Conservation (phyloP, 1,284 basidiomycete species). For the Ustilago vetiveriae region DNA sequence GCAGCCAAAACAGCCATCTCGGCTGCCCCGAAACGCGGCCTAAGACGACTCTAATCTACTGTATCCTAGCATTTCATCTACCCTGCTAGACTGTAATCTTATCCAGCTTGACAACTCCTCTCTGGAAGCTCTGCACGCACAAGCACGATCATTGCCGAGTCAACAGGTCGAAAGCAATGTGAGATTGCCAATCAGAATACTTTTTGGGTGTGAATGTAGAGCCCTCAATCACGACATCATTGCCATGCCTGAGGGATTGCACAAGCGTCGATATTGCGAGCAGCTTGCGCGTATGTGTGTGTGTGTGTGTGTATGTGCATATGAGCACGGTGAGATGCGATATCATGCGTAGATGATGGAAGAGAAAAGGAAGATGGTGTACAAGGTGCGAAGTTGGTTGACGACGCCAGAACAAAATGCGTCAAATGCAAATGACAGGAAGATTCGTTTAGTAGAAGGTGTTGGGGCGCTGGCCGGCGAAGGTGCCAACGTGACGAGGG, state of each 20-base stretch:
- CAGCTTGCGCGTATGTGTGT: too few species aligned
- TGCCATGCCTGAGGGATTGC: too few species aligned
- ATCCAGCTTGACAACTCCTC: not conserved
- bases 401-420: too few species aligned
- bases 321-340: not conserved
- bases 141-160: not conserved
- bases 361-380: not conserved
- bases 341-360: slow-evolving; percentile 1
- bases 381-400: not conserved
- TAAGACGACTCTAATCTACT: slow-evolving; percentile 26
- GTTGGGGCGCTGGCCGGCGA: slow-evolving; percentile 68
- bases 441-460: slow-evolving; percentile 68
- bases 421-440: slow-evolving; percentile 13
- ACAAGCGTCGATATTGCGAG: too few species aligned
- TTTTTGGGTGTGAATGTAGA: slow-evolving; percentile 11
- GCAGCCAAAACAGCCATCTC: not conserved
- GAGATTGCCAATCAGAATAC: slow-evolving; percentile 27
- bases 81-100: too few species aligned
- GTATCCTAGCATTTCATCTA: too few species aligned
- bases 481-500: slow-evolving; percentile 67
- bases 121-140: not conserved
- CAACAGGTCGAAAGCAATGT: slow-evolving; percentile 28
- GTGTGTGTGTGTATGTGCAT: too few species aligned
- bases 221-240: not conserved
- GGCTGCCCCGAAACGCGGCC: slow-evolving; percentile 22